Conservation (phyloP, 2,329 filamentous ascomycete species). For the Stemphylium lycopersici region DNA sequence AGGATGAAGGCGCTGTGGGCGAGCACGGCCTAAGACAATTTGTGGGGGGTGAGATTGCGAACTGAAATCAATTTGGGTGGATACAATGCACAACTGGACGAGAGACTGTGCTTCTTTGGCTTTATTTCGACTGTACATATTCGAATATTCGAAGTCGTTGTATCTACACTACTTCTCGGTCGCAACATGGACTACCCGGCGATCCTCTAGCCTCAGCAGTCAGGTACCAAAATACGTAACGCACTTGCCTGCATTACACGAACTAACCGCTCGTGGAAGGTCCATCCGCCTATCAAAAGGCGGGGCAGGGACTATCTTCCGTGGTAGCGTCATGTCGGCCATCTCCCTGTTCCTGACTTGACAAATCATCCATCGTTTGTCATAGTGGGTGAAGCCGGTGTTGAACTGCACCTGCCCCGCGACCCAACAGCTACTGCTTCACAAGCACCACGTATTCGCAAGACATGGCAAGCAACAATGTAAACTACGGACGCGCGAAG, state of each 20-base stretch:
- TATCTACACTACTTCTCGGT: too few relatives aligned
- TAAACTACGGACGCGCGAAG: background rate
- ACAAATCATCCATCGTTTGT: background rate
- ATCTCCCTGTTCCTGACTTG: background rate
- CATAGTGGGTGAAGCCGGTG: too few relatives aligned
- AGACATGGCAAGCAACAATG: slow-evolving; percentile 3
- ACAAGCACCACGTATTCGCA: background rate
- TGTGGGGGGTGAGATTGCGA: too few relatives aligned
- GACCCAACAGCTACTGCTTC: background rate
- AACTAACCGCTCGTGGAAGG: slow-evolving; percentile 24
- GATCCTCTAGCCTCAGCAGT: too few relatives aligned
- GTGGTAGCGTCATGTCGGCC: background rate
- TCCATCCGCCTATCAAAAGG: slow-evolving; percentile 22
- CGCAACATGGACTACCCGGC: too few relatives aligned
- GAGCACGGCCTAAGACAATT: slow-evolving; percentile 19
- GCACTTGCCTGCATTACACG: background rate
- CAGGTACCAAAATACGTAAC: too few relatives aligned
- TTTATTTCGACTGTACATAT: too few relatives aligned
- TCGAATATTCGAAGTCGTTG: too few relatives aligned
- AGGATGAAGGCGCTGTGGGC: slow-evolving; percentile 37
- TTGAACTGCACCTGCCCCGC: background rate
- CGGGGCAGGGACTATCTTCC: slow-evolving; percentile 17
- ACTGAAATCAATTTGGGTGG: too few relatives aligned
- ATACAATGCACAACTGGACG: too few relatives aligned
- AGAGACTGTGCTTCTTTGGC: too few relatives aligned